Base-by-base conservation (phyloP, 179 eudicot genomes). In the Spergularia azorica region DNA sequence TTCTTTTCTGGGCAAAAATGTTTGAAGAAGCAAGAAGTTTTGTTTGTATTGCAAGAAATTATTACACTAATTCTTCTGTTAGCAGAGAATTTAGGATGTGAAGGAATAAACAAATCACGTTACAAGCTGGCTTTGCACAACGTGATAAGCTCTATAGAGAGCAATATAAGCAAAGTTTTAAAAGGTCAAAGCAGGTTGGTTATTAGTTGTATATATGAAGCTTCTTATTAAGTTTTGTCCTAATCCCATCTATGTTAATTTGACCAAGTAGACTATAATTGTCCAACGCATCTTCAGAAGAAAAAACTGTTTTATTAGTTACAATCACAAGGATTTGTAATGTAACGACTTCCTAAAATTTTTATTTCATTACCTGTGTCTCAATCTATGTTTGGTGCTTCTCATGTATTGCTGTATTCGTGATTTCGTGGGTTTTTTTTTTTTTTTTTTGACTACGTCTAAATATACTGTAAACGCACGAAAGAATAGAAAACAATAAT, bases 151-250 rank as follows among this genome's bases (percentile, higher is more conserved):
- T 76, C 73, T 14, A 79, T 77, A 72, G 39, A 36, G 39, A 36
- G 39, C 77, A 74, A 74, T 51, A 63, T 63, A 50, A 18, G 71
- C 64, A 26, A 1, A 46, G 18, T 48, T 43, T 16, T 38, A 55
- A 74, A 78, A 70, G 81, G 87, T 81, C 84, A 86, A 84, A 70
- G 74, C 70, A 73, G 78, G 76, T 71, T 74, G 48, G 48, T 69
- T 56, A 50, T 63, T 78, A 78, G 66, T 61, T 59, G 59, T 56
- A 71, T 65, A 15, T 72, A n/a, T 14, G 50, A 73, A 69, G 65
- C 16, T 66, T 83, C 75, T 48, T 55, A 69, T 56, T 48, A 67
- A 68, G 12, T 55, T 10, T 70, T 57, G 68, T 65, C 48, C 58
- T 62, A 64, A 56, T 71, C 46, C 51, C 58, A 63, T 59, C 36